These are phyloP conservation scores for Fusarium zealandicum DNA, from an alignment of 2,329 filamentous ascomycete genomes.

Conservation along the genomic window DNA sequence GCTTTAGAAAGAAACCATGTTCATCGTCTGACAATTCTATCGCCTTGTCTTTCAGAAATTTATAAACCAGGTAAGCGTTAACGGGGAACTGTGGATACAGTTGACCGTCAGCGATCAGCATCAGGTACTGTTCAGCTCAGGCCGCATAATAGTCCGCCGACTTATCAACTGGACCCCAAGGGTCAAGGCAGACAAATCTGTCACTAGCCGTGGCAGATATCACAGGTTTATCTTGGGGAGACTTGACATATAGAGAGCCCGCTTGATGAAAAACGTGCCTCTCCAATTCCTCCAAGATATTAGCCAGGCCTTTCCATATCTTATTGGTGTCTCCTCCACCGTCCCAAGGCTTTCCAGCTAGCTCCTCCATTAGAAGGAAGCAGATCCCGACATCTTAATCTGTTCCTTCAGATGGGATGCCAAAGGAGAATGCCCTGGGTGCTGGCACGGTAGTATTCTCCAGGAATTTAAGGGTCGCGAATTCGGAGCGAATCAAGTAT, in stretches of 20 bases:
- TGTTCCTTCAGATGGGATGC: constrained; percentile 26
- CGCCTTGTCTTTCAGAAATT: constrained; percentile 42
- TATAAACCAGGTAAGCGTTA: constrained; percentile 48
- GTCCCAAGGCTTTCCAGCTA: constrained; percentile 37
- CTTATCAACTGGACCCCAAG: constrained; percentile 30
- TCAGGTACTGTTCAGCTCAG: constrained; percentile 37
- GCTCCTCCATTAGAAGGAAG: constrained; percentile 42
- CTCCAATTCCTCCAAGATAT: constrained; percentile 38
- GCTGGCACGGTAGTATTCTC: constrained; percentile 43
- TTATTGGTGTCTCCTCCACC: constrained; percentile 2
- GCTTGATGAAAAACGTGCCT: constrained; percentile 17
- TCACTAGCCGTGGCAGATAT: constrained; percentile 41
- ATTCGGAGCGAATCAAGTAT: constrained; percentile 44
- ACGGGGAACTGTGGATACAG: constrained; percentile 41
- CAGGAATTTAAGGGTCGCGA: constrained; percentile 45
- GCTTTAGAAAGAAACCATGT: constrained; percentile 50
- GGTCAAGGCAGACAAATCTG: constrained; percentile 38
- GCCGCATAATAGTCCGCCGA: constrained; percentile 33
- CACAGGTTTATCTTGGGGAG: not conserved
- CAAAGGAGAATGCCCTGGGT: constrained; percentile 38
- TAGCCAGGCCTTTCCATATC: not conserved
- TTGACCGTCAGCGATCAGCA: constrained; percentile 44
- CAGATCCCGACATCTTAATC: constrained; percentile 39
- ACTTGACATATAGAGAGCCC: not conserved
- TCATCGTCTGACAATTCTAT: constrained; percentile 2